Evolutionary conservation across 179 eudicot genomes (phyloP).

Genomic region (Sideroxylon spinosum): DNA sequence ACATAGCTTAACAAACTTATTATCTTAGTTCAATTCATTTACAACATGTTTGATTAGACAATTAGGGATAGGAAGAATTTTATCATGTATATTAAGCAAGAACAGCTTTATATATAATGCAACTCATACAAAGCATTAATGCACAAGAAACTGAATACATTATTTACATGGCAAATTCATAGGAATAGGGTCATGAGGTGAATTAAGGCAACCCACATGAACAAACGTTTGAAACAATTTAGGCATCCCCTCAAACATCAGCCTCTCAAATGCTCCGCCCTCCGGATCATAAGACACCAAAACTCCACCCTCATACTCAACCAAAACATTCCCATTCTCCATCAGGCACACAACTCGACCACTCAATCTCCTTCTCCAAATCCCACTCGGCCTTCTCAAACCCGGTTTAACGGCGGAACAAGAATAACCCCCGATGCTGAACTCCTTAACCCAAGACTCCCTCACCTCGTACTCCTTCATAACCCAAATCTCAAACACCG

Average conservation of each 20-base stretch:
- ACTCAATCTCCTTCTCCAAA: slow-evolving; percentile 16
- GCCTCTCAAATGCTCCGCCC: slow-evolving; percentile 17
- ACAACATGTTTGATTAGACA: too few relatives aligned
- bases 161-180: too few relatives aligned
- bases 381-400: not conserved
- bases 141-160: too few relatives aligned
- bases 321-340: slow-evolving; percentile 30
- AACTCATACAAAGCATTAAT: too few relatives aligned
- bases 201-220: slow-evolving; percentile 31
- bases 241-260: slow-evolving; percentile 27
- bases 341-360: slow-evolving; percentile 23
- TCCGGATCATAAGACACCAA: slow-evolving; percentile 28
- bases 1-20: too few relatives aligned
- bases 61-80: too few relatives aligned
- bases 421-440: not conserved
- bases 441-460: slow-evolving; percentile 30
- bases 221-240: slow-evolving; percentile 19
- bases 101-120: too few relatives aligned
- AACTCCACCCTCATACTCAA: slow-evolving; percentile 31
- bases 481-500: slow-evolving; percentile 27
- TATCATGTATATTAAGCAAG: too few relatives aligned
- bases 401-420: not conserved
- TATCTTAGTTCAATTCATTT: too few relatives aligned
- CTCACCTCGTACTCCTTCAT: slow-evolving; percentile 21
- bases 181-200: too few relatives aligned